Conservation (phyloP, 208 protist species). For the Blechomonas ayalai region DNA sequence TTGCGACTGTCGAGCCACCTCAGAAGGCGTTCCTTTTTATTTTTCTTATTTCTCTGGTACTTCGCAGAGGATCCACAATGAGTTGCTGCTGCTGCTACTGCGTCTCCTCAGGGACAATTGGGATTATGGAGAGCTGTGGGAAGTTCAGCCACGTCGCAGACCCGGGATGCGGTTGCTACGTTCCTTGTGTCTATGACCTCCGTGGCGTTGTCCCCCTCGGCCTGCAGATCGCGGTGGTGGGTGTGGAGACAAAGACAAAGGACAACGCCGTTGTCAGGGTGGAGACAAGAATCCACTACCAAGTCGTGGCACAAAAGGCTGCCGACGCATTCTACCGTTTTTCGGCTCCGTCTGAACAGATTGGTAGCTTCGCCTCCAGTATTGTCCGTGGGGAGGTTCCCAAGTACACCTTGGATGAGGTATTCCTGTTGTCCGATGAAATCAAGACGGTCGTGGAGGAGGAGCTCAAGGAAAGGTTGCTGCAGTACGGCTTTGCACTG, state of each 20-base stretch:
- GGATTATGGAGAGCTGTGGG: conserved; percentile 57
- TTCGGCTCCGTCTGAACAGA: conserved; percentile 50
- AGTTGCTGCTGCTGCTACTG: conserved; percentile 41
- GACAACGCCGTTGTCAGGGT: conserved; percentile 71
- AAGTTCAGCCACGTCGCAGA: conserved; percentile 34
- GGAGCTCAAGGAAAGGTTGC: conserved; percentile 55
- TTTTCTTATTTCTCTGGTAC: conserved; percentile 3
- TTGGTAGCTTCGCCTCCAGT: conserved; percentile 62
- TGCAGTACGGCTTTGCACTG: conserved; percentile 53
- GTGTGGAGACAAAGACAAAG: conserved; percentile 70
- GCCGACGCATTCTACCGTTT: conserved; percentile 63
- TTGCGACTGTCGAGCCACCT: too few species aligned
- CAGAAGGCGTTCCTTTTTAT: too few species aligned
- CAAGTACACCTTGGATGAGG: conserved; percentile 71
- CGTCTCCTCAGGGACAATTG: conserved; percentile 42
- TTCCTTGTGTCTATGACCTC: conserved; percentile 32
- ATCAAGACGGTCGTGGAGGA: conserved; percentile 50
- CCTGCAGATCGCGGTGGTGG: conserved; percentile 27
- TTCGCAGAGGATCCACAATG: conserved; percentile 2
- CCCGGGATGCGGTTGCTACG: conserved; percentile 51
- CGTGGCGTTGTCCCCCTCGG: conserved; percentile 43
- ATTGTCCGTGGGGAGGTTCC: conserved; percentile 66
- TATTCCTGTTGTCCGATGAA: conserved; percentile 59
- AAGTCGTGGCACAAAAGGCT: conserved; percentile 32
- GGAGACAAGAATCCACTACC: conserved; percentile 42